A percentile compares a stretch with the other conserved stretches of the same genome.
Conservation (phyloP, 208 protist genomes). For the Crithidia mellificae region DNA sequence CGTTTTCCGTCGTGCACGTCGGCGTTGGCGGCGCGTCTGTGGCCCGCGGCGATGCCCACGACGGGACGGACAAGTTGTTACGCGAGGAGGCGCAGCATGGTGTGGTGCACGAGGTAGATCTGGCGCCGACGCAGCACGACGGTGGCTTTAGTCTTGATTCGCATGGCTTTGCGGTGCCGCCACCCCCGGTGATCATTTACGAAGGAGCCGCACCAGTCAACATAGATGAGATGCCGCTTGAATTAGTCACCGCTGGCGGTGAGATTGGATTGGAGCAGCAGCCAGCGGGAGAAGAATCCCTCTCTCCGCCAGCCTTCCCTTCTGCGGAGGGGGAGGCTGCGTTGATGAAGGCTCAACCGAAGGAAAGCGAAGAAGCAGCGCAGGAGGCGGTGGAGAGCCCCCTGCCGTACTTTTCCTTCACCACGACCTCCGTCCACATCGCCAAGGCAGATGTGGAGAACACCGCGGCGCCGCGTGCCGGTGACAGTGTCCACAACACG, state of each 20-base stretch:
- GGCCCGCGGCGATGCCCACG: background rate
- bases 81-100: background rate
- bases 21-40: background rate
- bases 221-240: background rate
- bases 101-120: conserved; percentile 8
- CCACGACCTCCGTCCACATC: conserved; percentile 16
- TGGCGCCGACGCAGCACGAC: no score
- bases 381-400: conserved; percentile 2
- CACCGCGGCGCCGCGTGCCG: no score
- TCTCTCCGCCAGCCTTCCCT: no score
- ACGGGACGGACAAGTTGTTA: background rate
- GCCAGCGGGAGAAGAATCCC: background rate
- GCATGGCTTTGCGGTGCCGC: background rate
- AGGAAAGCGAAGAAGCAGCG: background rate
- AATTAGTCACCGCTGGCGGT: background rate
- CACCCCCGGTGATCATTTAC: conserved; percentile 5
- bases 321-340: no score
- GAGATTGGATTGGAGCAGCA: background rate
- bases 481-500: no score
- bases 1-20: background rate
- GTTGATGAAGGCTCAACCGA: background rate
- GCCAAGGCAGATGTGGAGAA: conserved; percentile 5
- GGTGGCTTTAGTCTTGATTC: no score
- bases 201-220: background rate
- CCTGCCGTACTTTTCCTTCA: conserved; percentile 16